Percentiles rank a stretch among this genome's conserved stretches.
Evolutionary conservation across 2,329 filamentous ascomycete genomes (phyloP).

Genomic region (Botrytis pseudocinerea): DNA sequence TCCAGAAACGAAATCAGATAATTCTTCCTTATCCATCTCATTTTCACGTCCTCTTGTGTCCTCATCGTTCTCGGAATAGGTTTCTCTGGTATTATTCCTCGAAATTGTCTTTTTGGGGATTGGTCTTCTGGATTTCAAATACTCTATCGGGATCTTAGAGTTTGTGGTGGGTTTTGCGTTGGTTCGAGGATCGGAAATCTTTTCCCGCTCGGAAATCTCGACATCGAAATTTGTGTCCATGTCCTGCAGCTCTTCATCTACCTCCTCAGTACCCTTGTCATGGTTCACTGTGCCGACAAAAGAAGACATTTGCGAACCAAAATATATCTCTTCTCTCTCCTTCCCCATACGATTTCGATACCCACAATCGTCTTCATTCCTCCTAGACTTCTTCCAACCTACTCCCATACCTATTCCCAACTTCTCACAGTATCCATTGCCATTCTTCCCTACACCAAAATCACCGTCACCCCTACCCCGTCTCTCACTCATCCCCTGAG

Average conservation of each 20-base stretch:
- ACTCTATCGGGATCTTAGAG: not conserved
- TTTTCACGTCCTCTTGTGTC: rapidly evolving
- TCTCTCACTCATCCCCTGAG: no score
- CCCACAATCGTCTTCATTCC: not conserved
- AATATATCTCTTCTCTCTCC: not conserved
- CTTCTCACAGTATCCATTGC: no score
- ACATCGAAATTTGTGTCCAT: not conserved
- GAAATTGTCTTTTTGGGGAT: no score
- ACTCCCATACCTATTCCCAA: not conserved
- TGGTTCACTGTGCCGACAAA: not conserved
- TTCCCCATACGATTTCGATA: not conserved
- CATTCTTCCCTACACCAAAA: no score
- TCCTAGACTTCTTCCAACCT: not conserved
- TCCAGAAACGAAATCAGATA: not conserved
- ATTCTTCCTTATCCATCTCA: rapidly evolving
- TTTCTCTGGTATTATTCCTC: not conserved
- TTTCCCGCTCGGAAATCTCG: rapidly evolving
- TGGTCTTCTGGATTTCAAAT: not conserved
- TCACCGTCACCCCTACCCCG: no score
- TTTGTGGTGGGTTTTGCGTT: not conserved
- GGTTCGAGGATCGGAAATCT: not conserved
- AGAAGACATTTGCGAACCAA: not conserved
- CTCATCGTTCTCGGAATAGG: rapidly evolving
- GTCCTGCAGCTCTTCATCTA: not conserved
- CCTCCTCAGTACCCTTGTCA: not conserved